A percentile compares a stretch with the other conserved stretches of the same genome.
Conservation (phyloP, 352 stramenopile genomes). For the Pythium vanterpoolii region DNA sequence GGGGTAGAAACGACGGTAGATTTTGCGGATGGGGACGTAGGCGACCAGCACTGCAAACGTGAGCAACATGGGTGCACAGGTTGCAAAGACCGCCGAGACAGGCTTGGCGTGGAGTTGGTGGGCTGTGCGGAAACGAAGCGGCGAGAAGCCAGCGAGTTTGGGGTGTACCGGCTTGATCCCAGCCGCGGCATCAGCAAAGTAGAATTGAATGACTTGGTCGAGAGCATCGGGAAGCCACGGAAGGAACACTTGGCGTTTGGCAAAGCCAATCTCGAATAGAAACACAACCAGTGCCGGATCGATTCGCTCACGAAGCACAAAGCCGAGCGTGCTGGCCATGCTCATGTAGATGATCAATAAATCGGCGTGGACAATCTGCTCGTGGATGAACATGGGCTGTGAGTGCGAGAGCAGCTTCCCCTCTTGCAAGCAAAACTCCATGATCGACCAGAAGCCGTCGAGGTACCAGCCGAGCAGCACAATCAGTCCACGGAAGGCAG, state of each 20-base stretch:
- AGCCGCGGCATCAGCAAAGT: not conserved
- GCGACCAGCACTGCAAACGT: constrained; percentile 16
- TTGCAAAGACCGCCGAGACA: not conserved
- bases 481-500: constrained; percentile 22
- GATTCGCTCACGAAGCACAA: constrained; percentile 12
- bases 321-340: not conserved
- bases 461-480: constrained; percentile 8
- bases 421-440: constrained; percentile 17
- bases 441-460: constrained; percentile 19
- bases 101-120: constrained; percentile 4
- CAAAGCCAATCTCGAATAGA: constrained; percentile 12
- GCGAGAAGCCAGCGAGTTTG: constrained; percentile 6
- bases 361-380: constrained; percentile 13
- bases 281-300: constrained; percentile 15
- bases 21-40: constrained; percentile 6
- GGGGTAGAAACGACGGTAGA: constrained; percentile 5
- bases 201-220: constrained; percentile 1
- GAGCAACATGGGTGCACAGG: not conserved
- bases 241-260: constrained; percentile 4
- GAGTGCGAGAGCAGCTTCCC: constrained; percentile 1
- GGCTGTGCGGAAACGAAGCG: constrained; percentile 13
- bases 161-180: constrained; percentile 1
- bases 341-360: constrained; percentile 14
- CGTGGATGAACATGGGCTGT: constrained; percentile 1
- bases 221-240: constrained; percentile 2